Evolutionary conservation across 2,329 filamentous ascomycete genomes (phyloP), one percentile per base, ranked within the genome.

Genomic region (Mycosphaerella sp.): DNA sequence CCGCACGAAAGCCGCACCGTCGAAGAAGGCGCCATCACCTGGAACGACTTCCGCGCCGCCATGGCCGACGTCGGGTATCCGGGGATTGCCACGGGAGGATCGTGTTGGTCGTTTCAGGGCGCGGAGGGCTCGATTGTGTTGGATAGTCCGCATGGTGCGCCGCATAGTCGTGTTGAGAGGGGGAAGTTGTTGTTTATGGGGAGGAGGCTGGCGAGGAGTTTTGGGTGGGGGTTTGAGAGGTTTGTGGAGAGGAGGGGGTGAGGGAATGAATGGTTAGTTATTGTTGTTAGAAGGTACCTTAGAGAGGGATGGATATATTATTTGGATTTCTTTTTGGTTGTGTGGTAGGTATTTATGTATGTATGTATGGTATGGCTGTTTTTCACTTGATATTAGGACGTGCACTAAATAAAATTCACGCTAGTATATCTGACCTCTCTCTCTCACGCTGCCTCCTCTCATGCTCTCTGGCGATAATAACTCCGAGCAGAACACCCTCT

Each of bases 161-260:
- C 13, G 28, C 36, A 13, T 7, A 32, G 13, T 25, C 28, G 14
- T 13, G 16, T 50, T 6, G 30, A 35, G 2, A 27, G 21, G 8
- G 13, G 13, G 17, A n/a, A 13, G 16, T 18, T 50, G 40, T 7
- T 28, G 12, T 36, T n/a, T 16, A 44, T 10, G 27, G 47, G 47
- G 1, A 32, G 32, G 12, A 36, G 40, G 30, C 17, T 50, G 17
- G 28, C 9, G 8, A 28, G 27, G 12, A 12, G 16, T 2, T 50
- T 17, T 34, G 47, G 40, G 8, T 50, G 47, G 47, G 14, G 16
- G 4, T 50, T 9, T 8, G 18, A 30, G 2, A 28, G 10, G 10
- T 50, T 50, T 35, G 37, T 12, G 21, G 46, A 49, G 36, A 49
- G 39, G 39, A 28, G 12, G 17, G 25, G 35, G 12, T 39, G n/a